Evolutionary conservation across 345 rosid species (phyloP), one percentile per base, ranked within the genome.

Genomic region (Arabidopsis suecica): DNA sequence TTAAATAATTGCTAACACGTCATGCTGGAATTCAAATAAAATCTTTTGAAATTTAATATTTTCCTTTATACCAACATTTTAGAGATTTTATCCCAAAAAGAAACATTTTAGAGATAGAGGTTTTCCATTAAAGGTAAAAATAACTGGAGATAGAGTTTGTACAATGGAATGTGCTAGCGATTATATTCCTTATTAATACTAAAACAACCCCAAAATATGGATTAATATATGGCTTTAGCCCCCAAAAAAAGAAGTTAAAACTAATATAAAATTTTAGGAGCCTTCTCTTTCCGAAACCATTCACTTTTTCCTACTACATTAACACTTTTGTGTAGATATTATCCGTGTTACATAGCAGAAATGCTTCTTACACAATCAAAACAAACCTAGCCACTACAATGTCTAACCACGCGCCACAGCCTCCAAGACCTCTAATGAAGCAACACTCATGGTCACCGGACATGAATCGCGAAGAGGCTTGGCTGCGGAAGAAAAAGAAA

Each of bases 401-500:
- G 65, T 65, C 78, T 20, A 79, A 74, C 16, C 69, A 76, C 5
- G 74, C 77, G 0, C 73, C 73, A 54, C 78, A 64, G 16, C 68
- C 36, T 6, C 71, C 82, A 3, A 65, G 62, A 65, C 68, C 72
- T n/a, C 85, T 93, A 6, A 61, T 41, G 75, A 91, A 87, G 84
- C 91, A 83, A 37, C 62, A 57, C 18, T 91, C 98, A 0, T 86
- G 96, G 92, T 86, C 96, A 1, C 88, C 88, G 0, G 97, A 93
- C 65, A 40, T 60, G n/a, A 80, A 54, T 18, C 86, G 95, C 5
- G 86, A 93, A 13, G 88, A 85, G 76, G 83, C 87, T 25, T 93
- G 98, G 98, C 80, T 72, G 14, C 54, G 91, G 57, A 79, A 86
- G 61, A 83, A 86, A 72, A 84, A 76, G 32, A 84, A 65, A 36